These are phyloP conservation scores for Malania oleifera DNA, from an alignment of 164 flowering plant genomes.

Conservation along the genomic window DNA sequence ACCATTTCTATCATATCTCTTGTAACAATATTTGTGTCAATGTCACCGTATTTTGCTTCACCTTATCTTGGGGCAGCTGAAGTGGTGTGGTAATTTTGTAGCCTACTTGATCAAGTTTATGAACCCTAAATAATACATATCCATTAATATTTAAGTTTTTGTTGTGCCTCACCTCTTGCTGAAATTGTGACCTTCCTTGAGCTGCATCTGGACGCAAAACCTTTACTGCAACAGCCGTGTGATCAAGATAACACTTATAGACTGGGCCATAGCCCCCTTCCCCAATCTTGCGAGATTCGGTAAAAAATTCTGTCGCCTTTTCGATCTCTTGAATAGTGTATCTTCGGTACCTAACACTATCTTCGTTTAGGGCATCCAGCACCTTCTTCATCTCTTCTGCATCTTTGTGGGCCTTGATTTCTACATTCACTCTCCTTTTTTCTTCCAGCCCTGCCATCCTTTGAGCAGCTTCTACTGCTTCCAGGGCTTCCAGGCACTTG, in stretches of 20 bases:
- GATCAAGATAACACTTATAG: slow-evolving; percentile 39
- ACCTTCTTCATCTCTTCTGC: slow-evolving; percentile 23
- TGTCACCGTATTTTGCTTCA: too few relatives aligned
- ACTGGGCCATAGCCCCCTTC: slow-evolving; percentile 63
- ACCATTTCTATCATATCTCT: too few relatives aligned
- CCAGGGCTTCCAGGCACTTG: slow-evolving; percentile 30
- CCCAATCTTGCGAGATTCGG: slow-evolving; percentile 33
- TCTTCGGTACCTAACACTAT: slow-evolving; percentile 27
- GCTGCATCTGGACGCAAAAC: slow-evolving; percentile 44
- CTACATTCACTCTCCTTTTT: slow-evolving; percentile 23
- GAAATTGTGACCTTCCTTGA: slow-evolving; percentile 47
- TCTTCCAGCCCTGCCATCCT: slow-evolving; percentile 34
- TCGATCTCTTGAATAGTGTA: slow-evolving; percentile 40
- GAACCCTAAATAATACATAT: not conserved
- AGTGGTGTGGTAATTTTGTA: too few relatives aligned
- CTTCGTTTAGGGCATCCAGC: slow-evolving; percentile 9
- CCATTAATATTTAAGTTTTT: not conserved
- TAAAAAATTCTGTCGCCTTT: slow-evolving; percentile 33
- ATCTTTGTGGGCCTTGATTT: slow-evolving; percentile 24
- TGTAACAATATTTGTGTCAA: too few relatives aligned
- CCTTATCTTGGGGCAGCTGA: too few relatives aligned
- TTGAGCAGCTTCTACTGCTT: slow-evolving; percentile 32
- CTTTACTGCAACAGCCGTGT: slow-evolving; percentile 47
- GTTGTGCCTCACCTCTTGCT: slow-evolving; percentile 33
- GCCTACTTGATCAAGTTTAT: too few relatives aligned